phyloP scores from a whole-genome alignment of 75 land plant species.

The Sequoia sempervirens region DNA sequence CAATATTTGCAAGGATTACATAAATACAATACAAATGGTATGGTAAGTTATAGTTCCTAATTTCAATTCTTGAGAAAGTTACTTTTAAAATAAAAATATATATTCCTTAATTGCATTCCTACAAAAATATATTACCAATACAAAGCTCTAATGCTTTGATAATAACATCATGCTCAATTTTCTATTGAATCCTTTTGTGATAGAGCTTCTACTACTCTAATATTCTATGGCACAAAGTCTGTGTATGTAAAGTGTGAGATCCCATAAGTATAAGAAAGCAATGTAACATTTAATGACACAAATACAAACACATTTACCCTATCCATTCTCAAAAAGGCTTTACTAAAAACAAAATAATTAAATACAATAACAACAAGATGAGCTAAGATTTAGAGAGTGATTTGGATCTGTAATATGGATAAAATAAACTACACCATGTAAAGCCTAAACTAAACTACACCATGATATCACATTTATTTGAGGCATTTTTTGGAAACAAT shows the following conservation, averaged over 20 bases:
- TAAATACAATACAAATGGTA: background rate
- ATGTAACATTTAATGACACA: background rate
- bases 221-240: slow-evolving; percentile 11
- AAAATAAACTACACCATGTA: background rate
- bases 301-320: background rate
- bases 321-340: background rate
- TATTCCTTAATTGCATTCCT: background rate
- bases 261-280: background rate
- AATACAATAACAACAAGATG: background rate
- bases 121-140: background rate
- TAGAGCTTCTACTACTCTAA: slow-evolving; percentile 9
- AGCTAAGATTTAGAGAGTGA: background rate
- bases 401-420: background rate
- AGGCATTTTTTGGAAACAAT: no score
- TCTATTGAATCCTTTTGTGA: background rate
- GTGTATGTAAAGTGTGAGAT: background rate
- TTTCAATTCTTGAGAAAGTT: background rate
- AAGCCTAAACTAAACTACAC: no score
- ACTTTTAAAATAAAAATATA: background rate
- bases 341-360: background rate
- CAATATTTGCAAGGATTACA: background rate
- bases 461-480: no score
- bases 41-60: background rate
- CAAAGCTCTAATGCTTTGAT: background rate
- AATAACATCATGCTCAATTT: background rate